These are phyloP conservation scores for Eucalyptus sp. DNA, from an alignment of 345 rosid genomes.

Conservation along the genomic window DNA sequence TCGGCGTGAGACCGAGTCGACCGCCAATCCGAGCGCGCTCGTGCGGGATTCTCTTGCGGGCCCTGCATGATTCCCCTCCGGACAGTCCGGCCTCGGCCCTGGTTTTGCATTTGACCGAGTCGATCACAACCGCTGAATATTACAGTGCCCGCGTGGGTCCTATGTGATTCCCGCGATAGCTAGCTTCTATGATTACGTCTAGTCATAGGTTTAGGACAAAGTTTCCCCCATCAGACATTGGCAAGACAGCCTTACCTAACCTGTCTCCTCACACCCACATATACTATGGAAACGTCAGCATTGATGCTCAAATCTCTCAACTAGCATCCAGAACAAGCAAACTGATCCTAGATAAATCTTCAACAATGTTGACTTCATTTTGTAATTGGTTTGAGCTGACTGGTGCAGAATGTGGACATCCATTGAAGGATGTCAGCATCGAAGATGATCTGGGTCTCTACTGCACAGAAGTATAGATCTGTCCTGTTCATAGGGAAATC, in stretches of 20 bases:
- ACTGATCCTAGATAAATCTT: not conserved
- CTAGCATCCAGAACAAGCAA: not conserved
- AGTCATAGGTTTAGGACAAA: not conserved
- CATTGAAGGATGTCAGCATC: not conserved
- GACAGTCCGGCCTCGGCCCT: not conserved
- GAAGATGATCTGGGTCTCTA: not conserved
- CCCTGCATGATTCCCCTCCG: not conserved
- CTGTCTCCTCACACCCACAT: not conserved
- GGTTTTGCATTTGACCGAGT: not conserved
- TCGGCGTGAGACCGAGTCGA: not conserved
- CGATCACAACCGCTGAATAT: not conserved
- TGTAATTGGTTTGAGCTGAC: not conserved
- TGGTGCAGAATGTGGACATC: not conserved
- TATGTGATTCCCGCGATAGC: not conserved
- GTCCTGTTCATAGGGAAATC: not conserved
- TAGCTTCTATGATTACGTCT: not conserved
- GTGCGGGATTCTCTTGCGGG: not conserved
- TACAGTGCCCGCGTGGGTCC: not conserved
- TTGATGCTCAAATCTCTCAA: not conserved
- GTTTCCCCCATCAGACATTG: not conserved
- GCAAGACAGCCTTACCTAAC: not conserved
- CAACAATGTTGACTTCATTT: not conserved
- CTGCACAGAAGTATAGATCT: not conserved
- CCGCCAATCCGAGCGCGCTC: not conserved
- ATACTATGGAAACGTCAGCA: not conserved